Conservation (phyloP, 371 early-diverging fungal species). For the Funneliformis caledonium region DNA sequence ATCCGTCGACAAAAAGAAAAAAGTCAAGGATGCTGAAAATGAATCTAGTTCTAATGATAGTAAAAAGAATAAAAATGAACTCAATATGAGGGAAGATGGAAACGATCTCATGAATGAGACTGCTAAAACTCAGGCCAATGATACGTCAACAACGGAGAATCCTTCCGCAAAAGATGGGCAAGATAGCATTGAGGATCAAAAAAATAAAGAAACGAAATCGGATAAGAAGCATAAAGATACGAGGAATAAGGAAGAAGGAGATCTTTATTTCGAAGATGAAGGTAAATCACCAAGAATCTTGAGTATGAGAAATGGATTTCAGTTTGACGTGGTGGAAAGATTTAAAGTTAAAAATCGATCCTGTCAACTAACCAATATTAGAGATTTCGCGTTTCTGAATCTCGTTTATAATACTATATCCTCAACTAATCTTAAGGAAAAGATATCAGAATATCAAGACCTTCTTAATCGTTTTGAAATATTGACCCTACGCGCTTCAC, state of each 20-base stretch:
- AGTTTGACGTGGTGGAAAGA: neutral
- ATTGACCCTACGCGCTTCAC: neutral
- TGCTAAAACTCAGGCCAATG: no score
- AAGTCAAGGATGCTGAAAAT: no score
- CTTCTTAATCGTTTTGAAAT: neutral
- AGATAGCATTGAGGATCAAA: no score
- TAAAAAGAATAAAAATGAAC: no score
- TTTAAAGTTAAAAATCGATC: neutral
- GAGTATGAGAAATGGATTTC: neutral
- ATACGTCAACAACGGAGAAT: no score
- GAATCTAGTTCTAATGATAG: no score
- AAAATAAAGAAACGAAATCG: neutral
- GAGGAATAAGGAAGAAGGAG: neutral
- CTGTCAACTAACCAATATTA: neutral
- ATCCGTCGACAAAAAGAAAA: neutral
- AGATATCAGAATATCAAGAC: conserved; percentile 15
- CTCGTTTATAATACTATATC: neutral
- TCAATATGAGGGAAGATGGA: no score
- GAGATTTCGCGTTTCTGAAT: conserved; percentile 4
- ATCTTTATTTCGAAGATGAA: neutral
- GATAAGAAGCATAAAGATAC: neutral
- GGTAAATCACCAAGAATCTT: neutral
- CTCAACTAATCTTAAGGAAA: conserved; percentile 25
- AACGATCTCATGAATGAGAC: no score
- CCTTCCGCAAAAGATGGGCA: no score